Evolutionary conservation across 1,284 basidiomycete genomes (phyloP), one percentile per base, ranked within the genome.

Genomic region (Apiotrichum mycotoxinovorans): DNA sequence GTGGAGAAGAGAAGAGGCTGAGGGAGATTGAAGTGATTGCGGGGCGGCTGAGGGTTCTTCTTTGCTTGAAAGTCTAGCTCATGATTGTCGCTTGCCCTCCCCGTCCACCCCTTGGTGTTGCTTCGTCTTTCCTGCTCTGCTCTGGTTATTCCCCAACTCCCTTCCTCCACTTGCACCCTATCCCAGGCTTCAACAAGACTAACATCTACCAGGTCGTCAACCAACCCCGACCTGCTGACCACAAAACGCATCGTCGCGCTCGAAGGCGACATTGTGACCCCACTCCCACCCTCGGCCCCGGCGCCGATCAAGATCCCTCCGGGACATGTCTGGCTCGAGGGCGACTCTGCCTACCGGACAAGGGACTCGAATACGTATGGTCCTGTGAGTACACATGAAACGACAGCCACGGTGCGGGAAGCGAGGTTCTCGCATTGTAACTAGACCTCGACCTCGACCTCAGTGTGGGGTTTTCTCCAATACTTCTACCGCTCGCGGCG

Each of bases 221-320:
- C 75, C 27, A 75, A 81, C 57, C 80, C 80, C 1, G 69, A 77
- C 14, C 49, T 73, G 15, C 65, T 82, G 12, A 73, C 81, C n/a
- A 80, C 79, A 12, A 83, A 83, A 60, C 76, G 82, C 1, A 79
- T 83, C 46, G 69, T 83, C 41, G 82, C 79, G 12, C 67, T 82
- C 9, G 78, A 79, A 50, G 80, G 80, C n/a, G 80, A 82, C 61
- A 66, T 80, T 1, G 79, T 80, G 4, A 58, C 73, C 15, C 78
- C 80, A 0, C 60, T 77, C 1, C 71, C 73, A 0, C 77, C 78
- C 1, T 72, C 69, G 25, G 58, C 70, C 35, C 72, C 75, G 42
- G 66, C 64, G 14, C 69, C 74, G 0, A 65, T 80, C 4, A 54
- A 72, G 27, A 72, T 79, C 48, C 78, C 76, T 1, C 67, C 71